Evolutionary conservation across 1,284 basidiomycete genomes (phyloP), one percentile per base, ranked within the genome.

Genomic region (Heliocybe sulcata): DNA sequence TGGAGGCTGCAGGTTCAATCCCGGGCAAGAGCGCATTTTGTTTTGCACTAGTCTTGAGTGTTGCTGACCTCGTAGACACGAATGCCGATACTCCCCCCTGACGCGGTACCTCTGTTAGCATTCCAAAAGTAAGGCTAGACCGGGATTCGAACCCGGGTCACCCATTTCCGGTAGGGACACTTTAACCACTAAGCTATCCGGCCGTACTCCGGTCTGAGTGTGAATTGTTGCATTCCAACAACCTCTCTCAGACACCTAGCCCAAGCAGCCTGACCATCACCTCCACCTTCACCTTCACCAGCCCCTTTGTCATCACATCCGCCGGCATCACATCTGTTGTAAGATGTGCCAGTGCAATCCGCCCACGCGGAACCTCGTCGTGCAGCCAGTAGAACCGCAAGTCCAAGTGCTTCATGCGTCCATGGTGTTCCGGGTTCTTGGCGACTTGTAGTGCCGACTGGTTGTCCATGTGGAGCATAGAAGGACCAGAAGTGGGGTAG

Each of bases 351-450:
- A 45, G 10, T 16, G 6, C 23, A 45, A 50, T 50, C 48, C 25
- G 8, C 8, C 26, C 26, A 6, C n/a, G 6, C 16, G 51, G 45
- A 4, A 67, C 59, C 22, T 42, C 31, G 16, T 66, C 58, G 0
- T 65, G 51, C n/a, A 69, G 55, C 49, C 54, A 70, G 52, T 63
- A 63, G 50, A 59, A 61, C 6, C 52, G 20, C 12, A 67, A 50
- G 51, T 69, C 64, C 20, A 68, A 57, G 54, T 69, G 68, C 54
- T 67, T 67, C n/a, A 63, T 61, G 0, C 60, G 53, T 12, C 58
- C 57, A 56, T 68, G 67, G 52, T 62, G 59, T 29, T 63, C 57
- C 1, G 62, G 63, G 48, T 70, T 64, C 25, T 62, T 55, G 9
- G 65, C 56, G 25, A 68, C 55, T 2, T 61, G 33, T n/a, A 66